Evolutionary conservation across 495 filamentous ascomycete species (phyloP).

Genomic region (Aspergillus haitiensis): DNA sequence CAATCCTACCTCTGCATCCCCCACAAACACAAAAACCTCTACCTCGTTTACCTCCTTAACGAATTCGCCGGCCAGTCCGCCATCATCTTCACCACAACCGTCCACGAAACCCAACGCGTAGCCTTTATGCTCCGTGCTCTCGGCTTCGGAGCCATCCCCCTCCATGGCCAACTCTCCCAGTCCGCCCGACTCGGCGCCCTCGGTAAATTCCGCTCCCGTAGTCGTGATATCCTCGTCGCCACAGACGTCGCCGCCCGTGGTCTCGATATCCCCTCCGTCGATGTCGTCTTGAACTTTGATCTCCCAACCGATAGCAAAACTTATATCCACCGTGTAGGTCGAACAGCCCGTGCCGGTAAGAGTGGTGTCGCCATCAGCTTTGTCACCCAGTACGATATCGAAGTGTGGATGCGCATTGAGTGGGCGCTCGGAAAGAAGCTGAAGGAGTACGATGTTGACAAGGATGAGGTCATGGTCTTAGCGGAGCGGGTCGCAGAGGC

Average conservation of each 20-base stretch:
- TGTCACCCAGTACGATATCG: conserved; percentile 89
- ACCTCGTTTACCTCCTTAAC: conserved; percentile 82
- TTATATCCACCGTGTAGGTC: conserved; percentile 92
- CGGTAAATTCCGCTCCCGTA: conserved; percentile 77
- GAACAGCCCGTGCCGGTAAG: conserved; percentile 88
- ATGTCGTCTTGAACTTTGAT: conserved; percentile 86
- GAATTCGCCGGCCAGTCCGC: conserved; percentile 78
- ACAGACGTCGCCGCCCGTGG: conserved; percentile 94
- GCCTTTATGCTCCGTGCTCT: conserved; percentile 78
- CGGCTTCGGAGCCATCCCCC: conserved; percentile 81
- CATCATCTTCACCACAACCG: conserved; percentile 92
- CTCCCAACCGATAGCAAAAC: conserved; percentile 79
- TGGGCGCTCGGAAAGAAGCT: conserved; percentile 75
- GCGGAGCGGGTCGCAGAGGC: conserved; percentile 78
- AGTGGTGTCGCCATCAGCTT: conserved; percentile 78
- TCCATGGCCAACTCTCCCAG: conserved; percentile 89
- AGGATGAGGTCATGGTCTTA: conserved; percentile 88
- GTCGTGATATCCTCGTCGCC: conserved; percentile 83
- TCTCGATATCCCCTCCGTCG: conserved; percentile 91
- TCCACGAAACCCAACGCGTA: conserved; percentile 83
- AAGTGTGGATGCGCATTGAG: conserved; percentile 84
- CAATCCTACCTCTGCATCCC: conserved; percentile 85
- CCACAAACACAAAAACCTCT: conserved; percentile 86
- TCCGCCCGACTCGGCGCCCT: conserved; percentile 79
- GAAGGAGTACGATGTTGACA: conserved; percentile 61